phyloP scores from a whole-genome alignment of 495 filamentous ascomycete species.

The Lophiotrema nucula region DNA sequence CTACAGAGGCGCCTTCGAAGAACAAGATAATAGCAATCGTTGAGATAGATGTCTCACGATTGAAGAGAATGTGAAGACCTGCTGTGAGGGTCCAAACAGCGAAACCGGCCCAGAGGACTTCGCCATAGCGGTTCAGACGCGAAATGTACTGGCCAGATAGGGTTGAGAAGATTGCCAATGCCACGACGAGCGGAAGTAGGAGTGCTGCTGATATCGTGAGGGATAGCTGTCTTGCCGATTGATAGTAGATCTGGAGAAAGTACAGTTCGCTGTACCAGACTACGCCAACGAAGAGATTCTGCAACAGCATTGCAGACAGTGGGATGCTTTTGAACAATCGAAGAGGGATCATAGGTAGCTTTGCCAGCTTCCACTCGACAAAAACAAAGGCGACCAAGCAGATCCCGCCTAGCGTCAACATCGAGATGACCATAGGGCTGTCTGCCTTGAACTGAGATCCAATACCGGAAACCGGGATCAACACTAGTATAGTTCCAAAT shows the following conservation, averaged over 20 bases:
- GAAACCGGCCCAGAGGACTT: conserved; percentile 55
- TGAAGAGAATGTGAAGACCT: conserved; percentile 2
- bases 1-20: conserved; percentile 7
- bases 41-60: neutral
- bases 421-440: no score
- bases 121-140: conserved; percentile 52
- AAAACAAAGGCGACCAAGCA: no score
- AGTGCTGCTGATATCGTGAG: conserved; percentile 42
- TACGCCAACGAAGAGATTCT: conserved; percentile 54
- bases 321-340: no score
- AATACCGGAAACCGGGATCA: no score
- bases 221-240: conserved; percentile 40
- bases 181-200: conserved; percentile 51
- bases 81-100: conserved; percentile 22
- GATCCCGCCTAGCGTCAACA: no score
- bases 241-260: conserved; percentile 46
- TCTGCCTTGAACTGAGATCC: no score
- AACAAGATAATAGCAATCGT: neutral
- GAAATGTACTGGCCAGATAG: conserved; percentile 56
- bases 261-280: conserved; percentile 55
- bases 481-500: conserved; percentile 25
- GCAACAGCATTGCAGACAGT: no score
- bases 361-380: no score
- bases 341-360: no score
- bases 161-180: conserved; percentile 50